Evolutionary conservation across 1,284 basidiomycete species (phyloP).

Genomic region (Moniliophthora roreri): DNA sequence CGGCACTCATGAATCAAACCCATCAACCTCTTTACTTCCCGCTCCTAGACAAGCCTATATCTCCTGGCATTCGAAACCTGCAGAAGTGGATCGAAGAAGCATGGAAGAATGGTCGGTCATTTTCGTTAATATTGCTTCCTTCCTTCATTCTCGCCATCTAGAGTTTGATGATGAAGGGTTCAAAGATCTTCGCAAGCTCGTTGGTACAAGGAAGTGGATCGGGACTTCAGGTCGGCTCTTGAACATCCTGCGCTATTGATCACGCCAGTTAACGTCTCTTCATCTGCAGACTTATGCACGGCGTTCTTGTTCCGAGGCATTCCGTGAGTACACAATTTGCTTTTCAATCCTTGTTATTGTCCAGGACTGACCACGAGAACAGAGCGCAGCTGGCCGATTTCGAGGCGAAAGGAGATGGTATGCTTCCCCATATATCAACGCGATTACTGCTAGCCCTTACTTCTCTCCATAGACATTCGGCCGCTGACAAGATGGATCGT

Average conservation of each 20-base stretch:
- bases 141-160: conserved; percentile 23
- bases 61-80: conserved; percentile 72
- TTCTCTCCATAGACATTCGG: conserved; percentile 34
- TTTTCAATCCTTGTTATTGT: not conserved
- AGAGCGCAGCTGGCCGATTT: conserved; percentile 71
- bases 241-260: conserved; percentile 12
- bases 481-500: conserved; percentile 65
- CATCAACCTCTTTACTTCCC: conserved; percentile 59
- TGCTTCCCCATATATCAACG: not conserved
- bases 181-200: conserved; percentile 56
- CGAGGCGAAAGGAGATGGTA: conserved; percentile 45
- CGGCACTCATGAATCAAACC: conserved; percentile 66
- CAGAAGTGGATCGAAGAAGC: conserved; percentile 80
- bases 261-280: conserved; percentile 3
- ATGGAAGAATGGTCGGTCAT: conserved; percentile 60
- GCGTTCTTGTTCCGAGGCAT: conserved; percentile 75
- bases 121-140: not conserved
- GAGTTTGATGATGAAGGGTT: conserved; percentile 77
- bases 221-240: conserved; percentile 65
- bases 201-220: conserved; percentile 73
- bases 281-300: conserved; percentile 56
- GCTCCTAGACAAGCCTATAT: conserved; percentile 51
- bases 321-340: conserved; percentile 50
- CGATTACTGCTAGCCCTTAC: conserved; percentile 11
- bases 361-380: conserved; percentile 2